Base-by-base conservation (phyloP, 2,329 filamentous ascomycete species). In the Microsporum ferrugineum region DNA sequence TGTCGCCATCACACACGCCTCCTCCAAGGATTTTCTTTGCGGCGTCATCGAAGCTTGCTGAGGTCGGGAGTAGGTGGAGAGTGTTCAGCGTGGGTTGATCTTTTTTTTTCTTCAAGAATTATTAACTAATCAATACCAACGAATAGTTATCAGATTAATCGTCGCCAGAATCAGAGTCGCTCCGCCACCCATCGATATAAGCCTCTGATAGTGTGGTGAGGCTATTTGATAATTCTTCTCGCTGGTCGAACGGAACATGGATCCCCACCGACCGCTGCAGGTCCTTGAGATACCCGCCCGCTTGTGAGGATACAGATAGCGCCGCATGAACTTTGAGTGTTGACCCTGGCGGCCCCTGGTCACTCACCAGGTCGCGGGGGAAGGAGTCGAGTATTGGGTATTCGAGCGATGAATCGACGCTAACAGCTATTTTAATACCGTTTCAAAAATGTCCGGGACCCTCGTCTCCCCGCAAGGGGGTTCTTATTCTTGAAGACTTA, bases 161-260 rank as follows among this genome's bases (percentile, higher is more conserved):
- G 63, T 77, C 73, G 14, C 73, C 75, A 49, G 72, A 73, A 36
- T 78, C 77, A 23, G 71, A 74, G 59, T 85, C 89, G 68, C 87
- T 90, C 10, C 84, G 85, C 88, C 89, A 96, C 1, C 90, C 90
- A 63, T 94, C 89, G 66, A 89, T 85, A 71, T 96, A 97, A 63
- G 88, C 88, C 69, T 96, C 91, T 1, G 88, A 87, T 68, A 97
- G 85, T 63, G 88, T 87, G 29, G 88, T 85, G 43, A 99, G 78
- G 10, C 88, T 85, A 69, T 95, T 94, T 53, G 84, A 83, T n/a
- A 97, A 78, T 1, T 80, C 79, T 74, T 99, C 94, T 47, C 92
- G 82, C 69, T 97, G 91, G 63, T 95, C 89, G 2, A 92, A 68
- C 0, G 80, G 78, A 14, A 91, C 79, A 73, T 62, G 79, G 63